Conservation (phyloP, 2,329 filamentous ascomycete genomes). For the Sphaceloma murrayae region DNA sequence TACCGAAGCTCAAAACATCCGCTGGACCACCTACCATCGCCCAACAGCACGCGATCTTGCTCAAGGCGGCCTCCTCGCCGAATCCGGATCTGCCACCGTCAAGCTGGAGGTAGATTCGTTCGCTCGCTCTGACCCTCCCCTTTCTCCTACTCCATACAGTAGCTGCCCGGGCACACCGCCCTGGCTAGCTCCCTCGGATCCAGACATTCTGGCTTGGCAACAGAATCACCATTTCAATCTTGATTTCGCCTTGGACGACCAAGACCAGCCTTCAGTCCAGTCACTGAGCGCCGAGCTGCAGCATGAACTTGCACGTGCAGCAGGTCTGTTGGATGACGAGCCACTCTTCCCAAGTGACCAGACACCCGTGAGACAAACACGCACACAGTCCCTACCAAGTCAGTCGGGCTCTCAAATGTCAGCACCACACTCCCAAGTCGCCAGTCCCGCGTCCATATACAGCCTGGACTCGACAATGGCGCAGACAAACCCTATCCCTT, state of each 20-base stretch:
- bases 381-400: slow-evolving; percentile 8
- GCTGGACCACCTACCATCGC: background rate
- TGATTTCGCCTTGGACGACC: slow-evolving; percentile 11
- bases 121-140: slow-evolving; percentile 1
- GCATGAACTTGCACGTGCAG: slow-evolving; percentile 10
- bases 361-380: slow-evolving; percentile 9
- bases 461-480: slow-evolving; percentile 5
- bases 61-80: background rate
- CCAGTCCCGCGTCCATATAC: slow-evolving; percentile 5
- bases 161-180: slow-evolving; percentile 12
- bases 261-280: background rate
- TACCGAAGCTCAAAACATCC: background rate
- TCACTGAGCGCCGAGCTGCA: slow-evolving; percentile 13
- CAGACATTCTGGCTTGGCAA: slow-evolving; percentile 13
- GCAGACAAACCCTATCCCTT: background rate
- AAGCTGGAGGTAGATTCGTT: slow-evolving; percentile 14
- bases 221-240: slow-evolving; percentile 8
- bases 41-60: background rate
- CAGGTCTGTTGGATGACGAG: slow-evolving; percentile 10
- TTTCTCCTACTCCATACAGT: slow-evolving; percentile 7
- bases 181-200: slow-evolving; percentile 2
- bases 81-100: slow-evolving; percentile 2
- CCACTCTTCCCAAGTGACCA: background rate
- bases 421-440: slow-evolving; percentile 3
- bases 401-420: background rate